Evolutionary conservation across 2,329 filamentous ascomycete species (phyloP).

Genomic region (Ophiocordyceps unilateralis): DNA sequence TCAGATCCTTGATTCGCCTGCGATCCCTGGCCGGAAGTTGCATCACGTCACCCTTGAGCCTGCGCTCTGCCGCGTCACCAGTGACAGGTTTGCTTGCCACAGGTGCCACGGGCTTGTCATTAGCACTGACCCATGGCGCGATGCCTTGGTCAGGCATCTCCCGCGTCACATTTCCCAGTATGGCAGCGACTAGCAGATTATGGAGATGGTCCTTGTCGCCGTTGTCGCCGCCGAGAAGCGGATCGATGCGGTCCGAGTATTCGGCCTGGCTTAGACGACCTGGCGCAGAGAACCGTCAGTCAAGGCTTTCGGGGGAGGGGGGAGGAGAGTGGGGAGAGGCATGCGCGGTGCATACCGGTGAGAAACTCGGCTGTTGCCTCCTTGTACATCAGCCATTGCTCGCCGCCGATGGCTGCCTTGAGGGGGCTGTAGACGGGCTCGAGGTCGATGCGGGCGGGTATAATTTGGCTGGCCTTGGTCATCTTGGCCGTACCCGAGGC

Average conservation of each 20-base stretch:
- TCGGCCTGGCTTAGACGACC: slow-evolving; percentile 47
- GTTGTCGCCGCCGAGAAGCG: slow-evolving; percentile 37
- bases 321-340: neutral
- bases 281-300: slow-evolving; percentile 11
- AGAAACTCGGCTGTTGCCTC: slow-evolving; percentile 45
- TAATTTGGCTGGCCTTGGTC: slow-evolving; percentile 42
- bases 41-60: slow-evolving; percentile 54
- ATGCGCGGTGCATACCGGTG: slow-evolving; percentile 27
- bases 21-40: slow-evolving; percentile 49
- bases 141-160: slow-evolving; percentile 52
- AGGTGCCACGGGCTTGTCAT: slow-evolving; percentile 44
- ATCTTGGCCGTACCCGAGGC: slow-evolving; percentile 31
- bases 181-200: slow-evolving; percentile 49
- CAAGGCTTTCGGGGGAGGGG: slow-evolving; percentile 1
- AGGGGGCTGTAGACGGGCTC: slow-evolving; percentile 47
- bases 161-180: slow-evolving; percentile 51
- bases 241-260: slow-evolving; percentile 40
- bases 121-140: slow-evolving; percentile 54
- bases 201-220: slow-evolving; percentile 47
- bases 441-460: slow-evolving; percentile 49
- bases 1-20: slow-evolving; percentile 47
- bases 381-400: slow-evolving; percentile 49
- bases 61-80: slow-evolving; percentile 47
- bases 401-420: slow-evolving; percentile 38
- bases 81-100: slow-evolving; percentile 43